A percentile compares a stretch with the other conserved stretches of the same genome.
Evolutionary conservation across 768 basidiomycete species (phyloP).

Genomic region (Mycena belliarum): DNA sequence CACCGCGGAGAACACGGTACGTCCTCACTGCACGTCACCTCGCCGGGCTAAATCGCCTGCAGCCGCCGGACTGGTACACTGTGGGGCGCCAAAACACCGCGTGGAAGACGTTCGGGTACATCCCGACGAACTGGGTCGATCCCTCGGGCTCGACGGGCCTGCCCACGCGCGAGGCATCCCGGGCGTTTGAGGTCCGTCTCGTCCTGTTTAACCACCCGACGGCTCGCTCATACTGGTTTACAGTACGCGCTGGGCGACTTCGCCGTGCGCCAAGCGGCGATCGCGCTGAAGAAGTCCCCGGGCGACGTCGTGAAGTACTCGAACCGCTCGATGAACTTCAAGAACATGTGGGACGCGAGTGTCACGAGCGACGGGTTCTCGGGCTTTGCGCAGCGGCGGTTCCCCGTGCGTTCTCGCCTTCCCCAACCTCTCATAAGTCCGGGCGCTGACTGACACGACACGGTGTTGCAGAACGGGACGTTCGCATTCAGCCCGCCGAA

Average conservation of each 20-base stretch:
- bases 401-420: constrained; percentile 33
- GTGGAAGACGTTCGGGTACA: constrained; percentile 51
- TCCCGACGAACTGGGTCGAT: constrained; percentile 50
- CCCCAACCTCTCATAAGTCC: too few relatives aligned
- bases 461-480: constrained; percentile 44
- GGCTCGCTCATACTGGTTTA: too few relatives aligned
- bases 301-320: constrained; percentile 44
- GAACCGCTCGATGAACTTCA: constrained; percentile 54
- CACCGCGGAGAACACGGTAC: constrained; percentile 52
- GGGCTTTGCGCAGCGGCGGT: constrained; percentile 48
- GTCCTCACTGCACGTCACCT: constrained; percentile 9
- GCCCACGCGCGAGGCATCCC: constrained; percentile 50
- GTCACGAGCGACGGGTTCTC: constrained; percentile 47
- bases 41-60: background rate
- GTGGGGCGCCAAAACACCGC: constrained; percentile 54
- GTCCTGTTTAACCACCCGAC: background rate
- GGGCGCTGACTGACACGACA: too few relatives aligned
- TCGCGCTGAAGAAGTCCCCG: constrained; percentile 38
- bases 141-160: constrained; percentile 49
- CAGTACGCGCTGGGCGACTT: constrained; percentile 54
- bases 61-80: constrained; percentile 55
- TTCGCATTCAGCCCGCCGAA: constrained; percentile 52
- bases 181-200: constrained; percentile 42
- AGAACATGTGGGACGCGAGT: constrained; percentile 50
- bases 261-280: constrained; percentile 51